Evolutionary conservation across 2,329 filamentous ascomycete genomes (phyloP), one percentile per base, ranked within the genome.

Genomic region (Curvularia spicifera): DNA sequence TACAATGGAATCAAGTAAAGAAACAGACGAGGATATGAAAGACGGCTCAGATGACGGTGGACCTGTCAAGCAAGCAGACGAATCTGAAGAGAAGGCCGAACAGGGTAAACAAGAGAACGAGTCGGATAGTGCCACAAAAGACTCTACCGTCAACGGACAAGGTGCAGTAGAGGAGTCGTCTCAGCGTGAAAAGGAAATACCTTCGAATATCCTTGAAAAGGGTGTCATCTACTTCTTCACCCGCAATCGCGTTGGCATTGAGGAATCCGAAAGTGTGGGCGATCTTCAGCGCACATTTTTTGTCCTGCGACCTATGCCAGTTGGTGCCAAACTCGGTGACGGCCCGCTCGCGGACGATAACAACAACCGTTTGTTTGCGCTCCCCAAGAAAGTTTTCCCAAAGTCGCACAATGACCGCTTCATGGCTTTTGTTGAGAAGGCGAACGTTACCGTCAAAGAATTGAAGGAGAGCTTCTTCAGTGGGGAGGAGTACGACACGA

Each of bases 201-300:
- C 86, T 1, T 85, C 84, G 5, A 87, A 81, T 58, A 87, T 96
- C 24, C 82, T 96, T 2, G 93, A 97, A 71, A 96, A 95, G 70
- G 93, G 93, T 3, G 85, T 95, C 67, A 88, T 97, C 66, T 96
- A 96, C 81, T 96, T 96, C 83, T 96, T 96, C 81, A 89, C 90
- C 69, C 88, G 93, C 18, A 87, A 87, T 7, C 88, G 91, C 12
- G 91, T 97, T 37, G 86, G 87, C 50, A 83, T 91, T 26, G 85
- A 91, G 4, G 83, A 91, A 6, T 88, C 91, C 0, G 83, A 88
- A 18, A 83, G 84, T 45, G 81, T 94, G 1, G 78, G 84, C 40
- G 92, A 97, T 51, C 84, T 96, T 48, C 87, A 90, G 42, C 88
- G 91, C 48, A 92, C 85, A 61, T 94, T 89, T 79, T 88, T 97